Evolutionary conservation across 1,139 yeast genomes (phyloP), one percentile per base, ranked within the genome.

Genomic region (Magnusiomyces sp.): DNA sequence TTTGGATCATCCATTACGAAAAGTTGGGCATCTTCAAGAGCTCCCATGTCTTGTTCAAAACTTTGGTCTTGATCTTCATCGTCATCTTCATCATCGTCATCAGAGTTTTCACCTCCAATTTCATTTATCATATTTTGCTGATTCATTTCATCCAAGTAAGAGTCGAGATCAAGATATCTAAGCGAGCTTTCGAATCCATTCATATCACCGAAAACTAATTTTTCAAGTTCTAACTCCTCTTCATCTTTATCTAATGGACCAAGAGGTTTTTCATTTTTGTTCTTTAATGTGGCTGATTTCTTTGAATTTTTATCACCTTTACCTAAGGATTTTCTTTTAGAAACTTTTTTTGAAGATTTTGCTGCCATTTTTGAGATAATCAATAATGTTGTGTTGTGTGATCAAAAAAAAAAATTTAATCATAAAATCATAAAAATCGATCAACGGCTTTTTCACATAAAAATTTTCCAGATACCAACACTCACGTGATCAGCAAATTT

Each of bases 181-280:
- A 86, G 71, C 55, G 81, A 84, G 43, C 71, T 64, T 56, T 83
- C 89, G 65, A 90, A 89, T 31, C 92, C 94, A 42, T 81, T 81
- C 1, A 75, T 62, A 64, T 92, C 97, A 19, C 98, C 97, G 68
- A 94, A 92, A 4, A 94, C 96, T 17, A 87, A 73, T 64, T 79
- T 85, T 56, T 90, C 95, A 46, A 92, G 74, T 51, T 72, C 76
- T 43, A 83, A 58, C 65, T 90, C 97, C 62, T 88, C 96, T 48
- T 77, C 83, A 63, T 86, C 95, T 58, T 92, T 89, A 37, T 84
- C 83, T 13, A 43, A 34, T 5, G 10, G 29, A 23, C 29, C 29
- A 23, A 23, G 29, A 23, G 29, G 29, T 23, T 23, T 23, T 4
- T 23, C 29, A 23, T 23, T 23, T 23, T 23, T 23, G 7, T 23